phyloP scores from a whole-genome alignment of 441 rosid species.

The Brassica balearica region DNA sequence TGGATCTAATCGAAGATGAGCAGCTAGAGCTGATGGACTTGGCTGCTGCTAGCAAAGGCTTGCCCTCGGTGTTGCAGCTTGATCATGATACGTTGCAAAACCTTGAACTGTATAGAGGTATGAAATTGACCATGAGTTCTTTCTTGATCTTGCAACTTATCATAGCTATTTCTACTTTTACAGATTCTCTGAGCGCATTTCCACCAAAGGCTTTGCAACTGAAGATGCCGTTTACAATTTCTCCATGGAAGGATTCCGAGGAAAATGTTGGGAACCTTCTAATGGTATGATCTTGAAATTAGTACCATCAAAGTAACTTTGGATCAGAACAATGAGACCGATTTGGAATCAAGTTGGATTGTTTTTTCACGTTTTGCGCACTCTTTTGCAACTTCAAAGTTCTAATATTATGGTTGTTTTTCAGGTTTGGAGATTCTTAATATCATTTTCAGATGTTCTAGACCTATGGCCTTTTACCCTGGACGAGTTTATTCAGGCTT shows the following conservation, averaged over 20 bases:
- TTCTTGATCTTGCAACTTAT: conserved; percentile 16
- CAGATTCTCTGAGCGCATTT: conserved; percentile 75
- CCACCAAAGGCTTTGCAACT: conserved; percentile 79
- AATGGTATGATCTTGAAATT: conserved; percentile 64
- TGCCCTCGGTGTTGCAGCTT: conserved; percentile 75
- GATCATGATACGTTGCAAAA: conserved; percentile 87
- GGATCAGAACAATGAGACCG: conserved; percentile 21
- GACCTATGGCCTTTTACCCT: conserved; percentile 98
- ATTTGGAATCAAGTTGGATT: conserved; percentile 8
- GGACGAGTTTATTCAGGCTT: conserved; percentile 96
- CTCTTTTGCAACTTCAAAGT: neutral
- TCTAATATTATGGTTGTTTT: conserved; percentile 38
- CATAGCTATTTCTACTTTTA: conserved; percentile 26
- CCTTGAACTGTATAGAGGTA: conserved; percentile 92
- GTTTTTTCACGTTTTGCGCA: neutral
- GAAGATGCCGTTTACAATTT: conserved; percentile 77
- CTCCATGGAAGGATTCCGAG: conserved; percentile 91
- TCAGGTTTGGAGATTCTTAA: conserved; percentile 98
- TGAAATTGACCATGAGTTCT: conserved; percentile 19
- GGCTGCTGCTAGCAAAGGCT: conserved; percentile 89
- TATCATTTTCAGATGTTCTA: conserved; percentile 90
- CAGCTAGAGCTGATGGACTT: conserved; percentile 98
- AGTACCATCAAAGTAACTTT: no score
- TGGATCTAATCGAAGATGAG: conserved; percentile 98
- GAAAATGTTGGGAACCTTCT: conserved; percentile 88